phyloP scores from a whole-genome alignment of 768 basidiomycete genomes.

The Saitozyma sp. region DNA sequence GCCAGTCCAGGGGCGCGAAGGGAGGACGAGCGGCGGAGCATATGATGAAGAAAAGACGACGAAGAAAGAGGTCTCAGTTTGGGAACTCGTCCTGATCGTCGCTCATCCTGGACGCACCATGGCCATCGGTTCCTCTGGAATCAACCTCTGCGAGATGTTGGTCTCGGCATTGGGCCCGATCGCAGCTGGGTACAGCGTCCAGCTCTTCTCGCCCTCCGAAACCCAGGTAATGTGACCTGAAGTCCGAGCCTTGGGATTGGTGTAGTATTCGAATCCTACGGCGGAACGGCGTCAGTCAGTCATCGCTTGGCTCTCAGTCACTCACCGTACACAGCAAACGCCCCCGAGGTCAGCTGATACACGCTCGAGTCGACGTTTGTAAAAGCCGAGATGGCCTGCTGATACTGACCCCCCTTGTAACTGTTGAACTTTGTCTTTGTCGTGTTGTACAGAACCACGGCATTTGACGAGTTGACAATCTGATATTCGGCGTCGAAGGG shows the following conservation, averaged over 20 bases:
- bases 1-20: no score
- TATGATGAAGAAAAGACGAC: no score
- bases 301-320: conserved; percentile 19
- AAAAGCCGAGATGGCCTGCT: conserved; percentile 37
- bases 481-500: conserved; percentile 74
- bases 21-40: no score
- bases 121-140: no score
- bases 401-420: conserved; percentile 54
- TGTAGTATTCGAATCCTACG: conserved; percentile 76
- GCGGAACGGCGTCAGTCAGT: conserved; percentile 7
- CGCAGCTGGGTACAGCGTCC: conserved; percentile 68
- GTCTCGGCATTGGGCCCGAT: conserved; percentile 66
- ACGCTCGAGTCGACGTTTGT: conserved; percentile 21
- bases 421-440: conserved; percentile 51
- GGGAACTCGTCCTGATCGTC: no score
- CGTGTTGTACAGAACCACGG: conserved; percentile 41
- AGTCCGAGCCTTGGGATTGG: conserved; percentile 64
- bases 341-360: conserved; percentile 20
- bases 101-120: no score
- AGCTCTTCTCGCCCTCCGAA: conserved; percentile 65
- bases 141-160: conserved; percentile 66
- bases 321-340: conserved; percentile 33
- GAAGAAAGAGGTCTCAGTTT: no score
- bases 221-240: conserved; percentile 86
- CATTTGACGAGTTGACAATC: conserved; percentile 52